Percentiles rank a stretch among this genome's conserved stretches.
Evolutionary conservation across 305 asterid genomes (phyloP).

Genomic region (Petunia hybrid): DNA sequence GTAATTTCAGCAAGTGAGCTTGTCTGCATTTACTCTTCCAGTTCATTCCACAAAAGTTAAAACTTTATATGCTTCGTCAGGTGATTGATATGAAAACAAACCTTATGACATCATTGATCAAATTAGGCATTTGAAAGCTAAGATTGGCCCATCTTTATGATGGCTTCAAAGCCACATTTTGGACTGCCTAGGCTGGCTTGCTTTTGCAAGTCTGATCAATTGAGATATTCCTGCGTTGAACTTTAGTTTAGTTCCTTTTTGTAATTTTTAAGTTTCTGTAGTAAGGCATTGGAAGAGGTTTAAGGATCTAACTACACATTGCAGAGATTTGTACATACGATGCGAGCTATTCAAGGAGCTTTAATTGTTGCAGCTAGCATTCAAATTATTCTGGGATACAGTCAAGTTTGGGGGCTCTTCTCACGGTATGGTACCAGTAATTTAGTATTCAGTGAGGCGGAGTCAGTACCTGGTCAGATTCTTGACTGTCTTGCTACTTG

Average conservation of each 20-base stretch:
- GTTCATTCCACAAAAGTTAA: background rate
- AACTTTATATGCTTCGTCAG: background rate
- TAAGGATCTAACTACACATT: conserved; percentile 33
- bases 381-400: conserved; percentile 91
- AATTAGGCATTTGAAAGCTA: background rate
- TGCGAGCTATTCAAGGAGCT: conserved; percentile 99
- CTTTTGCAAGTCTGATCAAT: background rate
- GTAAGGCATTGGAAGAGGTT: conserved; percentile 29
- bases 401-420: conserved; percentile 98
- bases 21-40: background rate
- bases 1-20: background rate
- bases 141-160: background rate
- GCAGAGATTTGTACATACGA: conserved; percentile 86
- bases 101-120: background rate
- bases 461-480: background rate
- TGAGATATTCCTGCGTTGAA: background rate
- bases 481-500: conserved; percentile 6
- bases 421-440: conserved; percentile 66
- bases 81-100: conserved; percentile 8
- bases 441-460: conserved; percentile 6
- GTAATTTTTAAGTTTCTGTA: background rate
- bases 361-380: conserved; percentile 87
- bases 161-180: background rate
- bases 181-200: background rate
- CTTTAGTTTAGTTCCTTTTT: background rate